phyloP scores from a whole-genome alignment of 2,329 filamentous ascomycete genomes.

The Pseudogymnoascus sp. region DNA sequence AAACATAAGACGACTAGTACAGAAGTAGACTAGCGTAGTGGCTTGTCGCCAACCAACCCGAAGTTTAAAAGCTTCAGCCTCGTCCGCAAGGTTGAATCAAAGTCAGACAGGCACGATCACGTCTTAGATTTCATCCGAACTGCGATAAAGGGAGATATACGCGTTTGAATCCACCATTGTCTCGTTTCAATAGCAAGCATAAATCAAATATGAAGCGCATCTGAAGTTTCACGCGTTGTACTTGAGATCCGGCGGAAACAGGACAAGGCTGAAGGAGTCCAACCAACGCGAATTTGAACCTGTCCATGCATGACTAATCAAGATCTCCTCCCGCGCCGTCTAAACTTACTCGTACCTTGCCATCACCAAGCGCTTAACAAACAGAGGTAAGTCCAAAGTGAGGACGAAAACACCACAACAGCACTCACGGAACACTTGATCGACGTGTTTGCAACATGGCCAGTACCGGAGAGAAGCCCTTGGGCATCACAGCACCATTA shows the following conservation, averaged over 20 bases:
- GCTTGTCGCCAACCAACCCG: neutral
- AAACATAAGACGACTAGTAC: neutral
- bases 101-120: neutral
- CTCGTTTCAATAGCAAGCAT: neutral
- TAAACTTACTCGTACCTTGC: conserved; percentile 1
- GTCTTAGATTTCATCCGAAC: neutral
- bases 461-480: conserved; percentile 20
- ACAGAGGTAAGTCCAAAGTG: neutral
- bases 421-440: conserved; percentile 2
- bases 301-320: neutral
- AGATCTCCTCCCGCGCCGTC: neutral
- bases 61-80: conserved; percentile 7
- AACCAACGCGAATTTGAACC: neutral
- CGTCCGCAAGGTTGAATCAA: neutral
- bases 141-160: neutral
- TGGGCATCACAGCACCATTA: conserved; percentile 77
- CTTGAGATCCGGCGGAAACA: neutral
- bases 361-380: conserved; percentile 1
- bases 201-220: neutral
- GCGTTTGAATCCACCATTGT: neutral
- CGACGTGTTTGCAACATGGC: conserved; percentile 21
- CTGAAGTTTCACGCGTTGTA: neutral
- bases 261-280: neutral
- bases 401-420: neutral
- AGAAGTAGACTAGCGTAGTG: neutral